phyloP scores from a whole-genome alignment of 176 grass and related monocot species.

The Oryza australiensis region DNA sequence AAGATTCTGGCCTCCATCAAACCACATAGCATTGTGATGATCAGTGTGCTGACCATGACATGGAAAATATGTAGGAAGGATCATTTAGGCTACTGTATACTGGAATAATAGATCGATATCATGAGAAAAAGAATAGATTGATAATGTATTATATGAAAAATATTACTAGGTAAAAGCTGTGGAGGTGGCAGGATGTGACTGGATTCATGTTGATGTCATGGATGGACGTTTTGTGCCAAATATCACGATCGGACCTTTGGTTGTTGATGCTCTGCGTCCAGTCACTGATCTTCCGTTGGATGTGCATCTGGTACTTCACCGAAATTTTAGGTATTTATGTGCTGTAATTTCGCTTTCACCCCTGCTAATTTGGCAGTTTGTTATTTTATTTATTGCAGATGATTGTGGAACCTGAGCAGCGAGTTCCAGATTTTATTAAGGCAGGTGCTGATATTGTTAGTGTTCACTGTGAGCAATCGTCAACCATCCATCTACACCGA shows the following conservation, averaged over 20 bases:
- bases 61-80: not conserved
- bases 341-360: not conserved
- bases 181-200: constrained; percentile 95
- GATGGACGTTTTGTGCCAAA: constrained; percentile 97
- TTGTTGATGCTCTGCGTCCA: constrained; percentile 86
- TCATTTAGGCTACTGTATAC: not conserved
- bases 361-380: constrained; percentile 3
- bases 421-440: constrained; percentile 98
- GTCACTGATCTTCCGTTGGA: constrained; percentile 98
- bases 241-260: constrained; percentile 94
- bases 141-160: not conserved
- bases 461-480: constrained; percentile 92
- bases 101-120: not conserved
- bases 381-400: constrained; percentile 66
- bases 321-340: not conserved
- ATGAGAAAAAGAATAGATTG: not conserved
- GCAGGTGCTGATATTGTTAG: constrained; percentile 99
- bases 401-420: constrained; percentile 98
- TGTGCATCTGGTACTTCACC: constrained; percentile 89
- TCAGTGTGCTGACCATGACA: not conserved
- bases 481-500: constrained; percentile 95
- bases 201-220: constrained; percentile 99
- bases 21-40: not conserved
- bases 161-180: constrained; percentile 90
- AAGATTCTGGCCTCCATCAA: not conserved